Base-by-base conservation (phyloP, 257 asterid species). In the Forsythia viridissima region DNA sequence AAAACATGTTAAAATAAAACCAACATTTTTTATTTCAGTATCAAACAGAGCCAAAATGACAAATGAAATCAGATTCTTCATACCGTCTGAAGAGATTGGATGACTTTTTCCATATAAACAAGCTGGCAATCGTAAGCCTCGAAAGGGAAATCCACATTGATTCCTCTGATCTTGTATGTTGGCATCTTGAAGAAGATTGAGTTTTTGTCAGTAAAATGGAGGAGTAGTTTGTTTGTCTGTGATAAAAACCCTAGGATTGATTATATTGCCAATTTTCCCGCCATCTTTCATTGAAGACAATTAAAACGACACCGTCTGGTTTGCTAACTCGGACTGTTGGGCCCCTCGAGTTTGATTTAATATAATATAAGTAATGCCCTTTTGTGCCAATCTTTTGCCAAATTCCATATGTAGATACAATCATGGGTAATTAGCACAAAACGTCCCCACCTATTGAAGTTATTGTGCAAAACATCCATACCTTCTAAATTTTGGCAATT, bases 121-220 rank as follows among this genome's bases (percentile, higher is more conserved):
- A 93, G 88, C 91, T 95, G 99, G 89, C 97, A 90, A 77, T 92
- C 97, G 86, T 95, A 95, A 69, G 99, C 99, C 82, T 92, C 94
- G 92, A 68, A 95, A 13, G 99, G 99, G 86, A 95, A 95, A 82
- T 95, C 98, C 37, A 95, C 97, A 82, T 91, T 86, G 90, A 95
- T 88, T 41, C 99, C 99, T 90, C 96, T 85, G 57, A 95, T 76
- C 24, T 72, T 87, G 91, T 95, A 95, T 37, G 84, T 93, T 70
- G 98, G 99, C 99, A 94, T 94, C 65, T 77, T 77, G 79, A 75
- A 70, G 30, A 57, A 63, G 7, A 63, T 9, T 10, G 40, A 63
- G 30, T 3, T 43, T 51, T 48, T 4, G 8, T 34, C 38, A 11
- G 70, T 30, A 16, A 63, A 11, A 63, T 30, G 70, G 39, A 63